These are phyloP conservation scores for Alternaria novae-zelandiae DNA, from an alignment of 2,329 filamentous ascomycete species.

Conservation along the genomic window DNA sequence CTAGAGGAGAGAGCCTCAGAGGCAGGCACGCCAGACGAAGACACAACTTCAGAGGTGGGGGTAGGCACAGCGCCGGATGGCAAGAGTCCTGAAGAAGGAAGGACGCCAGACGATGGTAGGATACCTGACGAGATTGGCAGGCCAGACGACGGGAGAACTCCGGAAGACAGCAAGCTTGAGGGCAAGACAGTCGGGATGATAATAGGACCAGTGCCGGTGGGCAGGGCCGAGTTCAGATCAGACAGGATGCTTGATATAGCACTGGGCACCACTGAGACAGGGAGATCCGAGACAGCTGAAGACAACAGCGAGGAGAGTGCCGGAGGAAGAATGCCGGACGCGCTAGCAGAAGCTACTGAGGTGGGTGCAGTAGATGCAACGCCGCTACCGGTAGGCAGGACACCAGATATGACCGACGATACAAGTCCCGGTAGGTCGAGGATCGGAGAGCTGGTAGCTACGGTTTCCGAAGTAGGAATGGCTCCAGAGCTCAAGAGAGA, in stretches of 20 bases:
- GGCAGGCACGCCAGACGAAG: conserved; percentile 13
- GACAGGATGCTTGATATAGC: conserved; percentile 25
- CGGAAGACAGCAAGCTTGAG: conserved; percentile 18
- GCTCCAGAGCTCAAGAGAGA: conserved; percentile 20
- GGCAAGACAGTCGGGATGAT: conserved; percentile 8
- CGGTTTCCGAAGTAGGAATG: conserved; percentile 31
- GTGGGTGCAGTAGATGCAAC: conserved; percentile 22
- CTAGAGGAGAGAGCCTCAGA: conserved; percentile 12
- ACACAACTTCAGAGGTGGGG: conserved; percentile 9
- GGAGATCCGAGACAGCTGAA: conserved; percentile 23
- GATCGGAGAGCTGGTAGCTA: conserved; percentile 15
- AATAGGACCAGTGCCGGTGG: conserved; percentile 23
- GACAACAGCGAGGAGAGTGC: conserved; percentile 24
- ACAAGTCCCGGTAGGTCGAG: conserved; percentile 21
- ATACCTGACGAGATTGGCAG: conserved; percentile 7
- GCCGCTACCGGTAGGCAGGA: conserved; percentile 24
- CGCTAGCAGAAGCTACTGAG: conserved; percentile 16
- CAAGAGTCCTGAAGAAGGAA: conserved; percentile 13
- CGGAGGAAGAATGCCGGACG: conserved; percentile 24
- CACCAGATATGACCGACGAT: conserved; percentile 28
- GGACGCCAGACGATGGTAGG: conserved; percentile 4
- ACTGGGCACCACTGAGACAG: conserved; percentile 25
- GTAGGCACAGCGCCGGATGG: conserved; percentile 8
- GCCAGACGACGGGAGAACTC: conserved; percentile 4
- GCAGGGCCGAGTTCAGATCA: conserved; percentile 16